A percentile compares a stretch with the other conserved stretches of the same genome.
These are phyloP conservation scores for Candida cerambycidarum DNA, from an alignment of 805 yeast species.

Conservation along the genomic window DNA sequence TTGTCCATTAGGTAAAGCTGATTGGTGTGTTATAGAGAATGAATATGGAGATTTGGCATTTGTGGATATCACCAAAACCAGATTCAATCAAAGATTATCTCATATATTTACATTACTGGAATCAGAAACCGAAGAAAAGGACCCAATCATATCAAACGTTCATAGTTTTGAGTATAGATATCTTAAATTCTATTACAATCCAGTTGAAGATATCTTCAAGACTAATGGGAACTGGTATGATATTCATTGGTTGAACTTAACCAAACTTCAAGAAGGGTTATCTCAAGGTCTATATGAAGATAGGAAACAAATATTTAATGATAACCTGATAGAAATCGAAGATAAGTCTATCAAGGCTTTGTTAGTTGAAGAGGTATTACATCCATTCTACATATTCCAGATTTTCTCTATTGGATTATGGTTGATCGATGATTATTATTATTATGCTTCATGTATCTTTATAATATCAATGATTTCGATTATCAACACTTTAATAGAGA, in stretches of 20 bases:
- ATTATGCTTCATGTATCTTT: constrained; percentile 91
- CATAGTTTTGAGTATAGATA: constrained; percentile 80
- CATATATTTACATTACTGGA: constrained; percentile 51
- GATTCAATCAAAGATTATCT: constrained; percentile 73
- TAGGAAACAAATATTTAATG: constrained; percentile 72
- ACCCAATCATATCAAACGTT: constrained; percentile 69
- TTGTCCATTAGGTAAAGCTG: constrained; percentile 75
- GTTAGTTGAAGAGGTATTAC: constrained; percentile 82
- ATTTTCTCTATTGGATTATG: constrained; percentile 88
- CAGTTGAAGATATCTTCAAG: constrained; percentile 80
- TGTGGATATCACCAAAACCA: constrained; percentile 51
- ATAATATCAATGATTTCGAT: constrained; percentile 81
- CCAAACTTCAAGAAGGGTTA: constrained; percentile 63
- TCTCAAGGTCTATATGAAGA: constrained; percentile 67
- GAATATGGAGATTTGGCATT: constrained; percentile 84
- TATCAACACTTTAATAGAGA: constrained; percentile 79
- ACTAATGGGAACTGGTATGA: constrained; percentile 89
- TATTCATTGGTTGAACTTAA: constrained; percentile 65
- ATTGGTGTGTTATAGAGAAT: constrained; percentile 92
- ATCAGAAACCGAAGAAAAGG: constrained; percentile 27
- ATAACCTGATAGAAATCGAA: constrained; percentile 70
- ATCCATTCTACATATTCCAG: constrained; percentile 95
- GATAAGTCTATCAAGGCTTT: constrained; percentile 68
- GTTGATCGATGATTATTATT: constrained; percentile 89
- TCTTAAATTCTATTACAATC: constrained; percentile 78